Evolutionary conservation across 768 basidiomycete species (phyloP).

Genomic region (Serpula lacrymans): DNA sequence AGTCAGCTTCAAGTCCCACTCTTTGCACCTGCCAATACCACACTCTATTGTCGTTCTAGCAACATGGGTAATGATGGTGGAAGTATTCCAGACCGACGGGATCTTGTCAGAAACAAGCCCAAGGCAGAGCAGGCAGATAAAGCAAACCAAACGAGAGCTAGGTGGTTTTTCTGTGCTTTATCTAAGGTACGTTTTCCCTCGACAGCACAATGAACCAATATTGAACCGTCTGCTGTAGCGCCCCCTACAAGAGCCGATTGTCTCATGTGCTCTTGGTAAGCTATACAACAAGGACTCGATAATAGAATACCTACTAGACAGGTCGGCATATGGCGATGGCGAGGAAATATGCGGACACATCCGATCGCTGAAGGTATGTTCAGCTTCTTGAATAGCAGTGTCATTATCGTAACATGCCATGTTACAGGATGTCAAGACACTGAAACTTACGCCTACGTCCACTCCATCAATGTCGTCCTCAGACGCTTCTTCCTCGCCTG

Average conservation of each 20-base stretch:
- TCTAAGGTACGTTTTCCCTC: constrained; percentile 66
- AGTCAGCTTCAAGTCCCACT: too few species aligned
- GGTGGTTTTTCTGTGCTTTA: constrained; percentile 92
- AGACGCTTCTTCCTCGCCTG: constrained; percentile 32
- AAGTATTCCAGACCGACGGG: constrained; percentile 81
- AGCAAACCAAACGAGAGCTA: constrained; percentile 81
- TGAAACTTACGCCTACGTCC: constrained; percentile 79
- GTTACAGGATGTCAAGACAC: constrained; percentile 75
- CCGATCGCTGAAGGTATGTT: constrained; percentile 78
- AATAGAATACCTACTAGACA: constrained; percentile 86
- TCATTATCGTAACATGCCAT: neutral
- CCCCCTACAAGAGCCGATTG: constrained; percentile 84
- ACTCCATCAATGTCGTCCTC: constrained; percentile 33
- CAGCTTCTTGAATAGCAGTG: neutral
- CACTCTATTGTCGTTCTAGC: constrained; percentile 7
- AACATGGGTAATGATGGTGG: constrained; percentile 87
- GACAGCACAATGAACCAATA: neutral
- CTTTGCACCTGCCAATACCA: too few species aligned
- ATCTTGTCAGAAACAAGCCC: constrained; percentile 68
- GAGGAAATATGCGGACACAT: constrained; percentile 92
- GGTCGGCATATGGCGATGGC: constrained; percentile 83
- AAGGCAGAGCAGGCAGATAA: constrained; percentile 91
- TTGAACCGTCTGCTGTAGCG: constrained; percentile 42
- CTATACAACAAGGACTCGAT: constrained; percentile 96
- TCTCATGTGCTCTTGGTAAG: constrained; percentile 89